These are phyloP conservation scores for Hordeum marinum DNA, from an alignment of 176 grass and related monocot species.

Conservation along the genomic window DNA sequence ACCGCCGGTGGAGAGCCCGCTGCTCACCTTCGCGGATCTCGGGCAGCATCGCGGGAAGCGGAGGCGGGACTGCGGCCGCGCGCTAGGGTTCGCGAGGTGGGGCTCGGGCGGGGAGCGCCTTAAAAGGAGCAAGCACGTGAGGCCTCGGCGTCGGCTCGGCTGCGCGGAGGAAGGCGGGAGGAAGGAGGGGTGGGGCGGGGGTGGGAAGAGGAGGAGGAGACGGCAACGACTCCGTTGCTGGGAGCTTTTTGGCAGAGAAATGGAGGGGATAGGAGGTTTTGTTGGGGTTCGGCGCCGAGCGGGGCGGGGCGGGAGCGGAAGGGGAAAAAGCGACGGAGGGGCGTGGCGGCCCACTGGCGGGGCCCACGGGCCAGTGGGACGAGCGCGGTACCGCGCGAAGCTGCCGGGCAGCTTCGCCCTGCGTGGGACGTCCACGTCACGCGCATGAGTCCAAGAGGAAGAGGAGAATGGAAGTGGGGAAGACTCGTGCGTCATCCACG, in stretches of 20 bases:
- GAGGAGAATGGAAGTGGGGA: background rate
- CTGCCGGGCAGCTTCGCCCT: slow-evolving; percentile 25
- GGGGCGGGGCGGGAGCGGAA: background rate
- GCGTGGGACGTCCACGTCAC: slow-evolving; percentile 1
- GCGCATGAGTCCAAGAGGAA: slow-evolving; percentile 6
- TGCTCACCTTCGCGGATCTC: slow-evolving; percentile 52
- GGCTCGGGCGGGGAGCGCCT: slow-evolving; percentile 29
- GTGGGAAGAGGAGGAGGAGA: slow-evolving; percentile 26
- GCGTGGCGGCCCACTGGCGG: background rate
- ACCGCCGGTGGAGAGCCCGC: background rate
- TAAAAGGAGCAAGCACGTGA: slow-evolving; percentile 18
- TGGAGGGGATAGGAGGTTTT: background rate
- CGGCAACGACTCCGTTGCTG: slow-evolving; percentile 31
- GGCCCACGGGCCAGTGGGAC: background rate
- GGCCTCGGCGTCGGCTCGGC: background rate
- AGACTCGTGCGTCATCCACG: background rate
- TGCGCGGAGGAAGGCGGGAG: slow-evolving; percentile 39
- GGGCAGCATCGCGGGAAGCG: slow-evolving; percentile 38
- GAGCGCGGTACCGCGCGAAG: background rate
- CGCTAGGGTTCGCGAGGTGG: slow-evolving; percentile 8
- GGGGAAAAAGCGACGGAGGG: background rate
- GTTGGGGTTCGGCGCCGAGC: slow-evolving; percentile 27
- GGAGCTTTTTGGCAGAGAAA: background rate
- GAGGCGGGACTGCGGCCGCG: background rate
- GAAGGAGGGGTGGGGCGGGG: slow-evolving; percentile 28